Conservation (phyloP, 352 stramenopile species). For the Plasmopara halstedii region DNA sequence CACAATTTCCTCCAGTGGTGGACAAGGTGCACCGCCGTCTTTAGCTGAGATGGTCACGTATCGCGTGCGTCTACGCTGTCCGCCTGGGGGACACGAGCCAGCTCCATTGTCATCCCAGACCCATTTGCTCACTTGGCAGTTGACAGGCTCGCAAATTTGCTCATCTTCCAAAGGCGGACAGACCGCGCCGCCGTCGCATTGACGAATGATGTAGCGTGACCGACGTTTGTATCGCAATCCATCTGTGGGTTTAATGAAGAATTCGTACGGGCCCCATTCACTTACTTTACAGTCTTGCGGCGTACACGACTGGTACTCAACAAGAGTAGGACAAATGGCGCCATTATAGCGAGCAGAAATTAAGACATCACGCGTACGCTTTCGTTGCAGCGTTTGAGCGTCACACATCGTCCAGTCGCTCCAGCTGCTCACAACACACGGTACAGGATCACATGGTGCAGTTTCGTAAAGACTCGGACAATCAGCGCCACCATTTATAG, state of each 20-base stretch:
- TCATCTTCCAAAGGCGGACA: constrained; percentile 46
- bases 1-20: constrained; percentile 19
- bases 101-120: constrained; percentile 36
- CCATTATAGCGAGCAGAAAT: constrained; percentile 27
- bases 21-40: constrained; percentile 31
- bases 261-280: constrained; percentile 42
- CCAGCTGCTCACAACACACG: constrained; percentile 38
- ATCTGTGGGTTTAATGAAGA: constrained; percentile 30
- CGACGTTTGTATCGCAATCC: constrained; percentile 36
- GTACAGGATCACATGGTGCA: constrained; percentile 21
- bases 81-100: constrained; percentile 21
- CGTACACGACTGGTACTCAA: constrained; percentile 32
- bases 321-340: constrained; percentile 23
- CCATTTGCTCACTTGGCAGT: constrained; percentile 53
- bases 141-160: constrained; percentile 40
- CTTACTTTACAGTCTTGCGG: constrained; percentile 41
- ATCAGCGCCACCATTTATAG: constrained; percentile 27
- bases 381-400: constrained; percentile 23
- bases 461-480: constrained; percentile 30
- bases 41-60: constrained; percentile 14
- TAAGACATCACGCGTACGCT: constrained; percentile 22
- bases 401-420: constrained; percentile 26
- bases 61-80: constrained; percentile 22
- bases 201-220: constrained; percentile 23
- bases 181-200: constrained; percentile 27